A percentile compares a stretch with the other conserved stretches of the same genome.
These are phyloP conservation scores for Xylariaceae sp. DNA, from an alignment of 2,329 filamentous ascomycete genomes.

Conservation along the genomic window DNA sequence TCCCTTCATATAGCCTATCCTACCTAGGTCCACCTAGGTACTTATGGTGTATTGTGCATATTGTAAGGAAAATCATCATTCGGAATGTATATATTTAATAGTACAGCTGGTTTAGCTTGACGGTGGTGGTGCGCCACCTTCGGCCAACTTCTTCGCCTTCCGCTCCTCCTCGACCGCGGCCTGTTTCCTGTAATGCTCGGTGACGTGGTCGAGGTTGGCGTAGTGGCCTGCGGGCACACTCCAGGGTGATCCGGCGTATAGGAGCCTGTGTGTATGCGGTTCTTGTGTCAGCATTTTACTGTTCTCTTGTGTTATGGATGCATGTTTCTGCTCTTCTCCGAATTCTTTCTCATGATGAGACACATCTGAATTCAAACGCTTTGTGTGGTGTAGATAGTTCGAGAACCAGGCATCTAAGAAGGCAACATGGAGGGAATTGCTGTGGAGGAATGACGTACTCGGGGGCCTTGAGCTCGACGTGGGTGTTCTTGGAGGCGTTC, in stretches of 20 bases:
- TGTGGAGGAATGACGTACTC: conserved; percentile 56
- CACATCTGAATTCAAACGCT: too few species aligned
- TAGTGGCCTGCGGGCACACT: conserved; percentile 63
- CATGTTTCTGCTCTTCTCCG: not conserved
- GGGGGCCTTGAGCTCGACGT: conserved; percentile 61
- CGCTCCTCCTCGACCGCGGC: conserved; percentile 62
- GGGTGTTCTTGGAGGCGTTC: conserved; percentile 52
- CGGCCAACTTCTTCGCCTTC: conserved; percentile 57
- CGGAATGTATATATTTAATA: conserved; percentile 29
- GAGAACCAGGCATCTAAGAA: not conserved
- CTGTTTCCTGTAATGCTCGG: conserved; percentile 63
- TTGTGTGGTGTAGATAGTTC: not conserved
- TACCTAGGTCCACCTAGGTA: conserved; percentile 15
- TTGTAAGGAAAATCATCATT: not conserved
- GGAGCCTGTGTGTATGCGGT: conserved; percentile 47
- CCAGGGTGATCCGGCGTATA: conserved; percentile 57
- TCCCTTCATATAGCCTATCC: not conserved
- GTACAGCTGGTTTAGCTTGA: conserved; percentile 2
- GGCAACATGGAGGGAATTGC: not conserved
- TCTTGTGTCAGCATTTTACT: conserved; percentile 19
- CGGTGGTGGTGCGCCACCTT: conserved; percentile 36
- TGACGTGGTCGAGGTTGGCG: conserved; percentile 61
- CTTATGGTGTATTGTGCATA: not conserved
- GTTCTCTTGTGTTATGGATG: conserved; percentile 10
- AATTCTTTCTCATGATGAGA: not conserved